These are phyloP conservation scores for Breviolum minutum DNA, from an alignment of 73 alveolate genomes.

Conservation along the genomic window DNA sequence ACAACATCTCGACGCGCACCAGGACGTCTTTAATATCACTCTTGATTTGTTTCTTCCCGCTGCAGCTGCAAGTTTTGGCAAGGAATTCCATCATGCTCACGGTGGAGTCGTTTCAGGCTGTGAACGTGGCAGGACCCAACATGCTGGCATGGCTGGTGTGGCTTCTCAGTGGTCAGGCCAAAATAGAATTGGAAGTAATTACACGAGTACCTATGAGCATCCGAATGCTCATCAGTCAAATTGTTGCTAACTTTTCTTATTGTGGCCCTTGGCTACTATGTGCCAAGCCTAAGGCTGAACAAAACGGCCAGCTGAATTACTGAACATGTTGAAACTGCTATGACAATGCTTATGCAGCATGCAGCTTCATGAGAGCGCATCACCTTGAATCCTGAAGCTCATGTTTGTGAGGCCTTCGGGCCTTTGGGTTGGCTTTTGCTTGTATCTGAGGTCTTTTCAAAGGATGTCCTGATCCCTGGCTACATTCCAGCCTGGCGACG, in stretches of 20 bases:
- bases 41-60: not conserved
- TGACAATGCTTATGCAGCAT: too few relatives aligned
- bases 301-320: too few relatives aligned
- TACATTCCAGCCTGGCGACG: conserved; percentile 72
- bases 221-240: too few relatives aligned
- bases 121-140: conserved; percentile 90
- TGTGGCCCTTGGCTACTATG: too few relatives aligned
- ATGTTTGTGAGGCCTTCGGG: not conserved
- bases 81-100: conserved; percentile 91
- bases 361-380: too few relatives aligned
- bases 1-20: conserved; percentile 53
- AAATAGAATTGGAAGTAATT: too few relatives aligned
- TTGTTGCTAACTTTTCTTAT: too few relatives aligned
- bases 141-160: conserved; percentile 74
- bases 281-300: too few relatives aligned
- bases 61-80: not conserved
- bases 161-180: too few relatives aligned
- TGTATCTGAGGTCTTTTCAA: conserved; percentile 7
- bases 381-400: too few relatives aligned
- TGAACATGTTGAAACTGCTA: too few relatives aligned
- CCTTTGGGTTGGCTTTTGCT: not conserved
- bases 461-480: conserved; percentile 90
- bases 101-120: conserved; percentile 92
- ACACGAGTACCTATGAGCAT: too few relatives aligned
- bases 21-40: not conserved